Evolutionary conservation across 352 stramenopile species (phyloP).

Genomic region (Vaucheria bursata): DNA sequence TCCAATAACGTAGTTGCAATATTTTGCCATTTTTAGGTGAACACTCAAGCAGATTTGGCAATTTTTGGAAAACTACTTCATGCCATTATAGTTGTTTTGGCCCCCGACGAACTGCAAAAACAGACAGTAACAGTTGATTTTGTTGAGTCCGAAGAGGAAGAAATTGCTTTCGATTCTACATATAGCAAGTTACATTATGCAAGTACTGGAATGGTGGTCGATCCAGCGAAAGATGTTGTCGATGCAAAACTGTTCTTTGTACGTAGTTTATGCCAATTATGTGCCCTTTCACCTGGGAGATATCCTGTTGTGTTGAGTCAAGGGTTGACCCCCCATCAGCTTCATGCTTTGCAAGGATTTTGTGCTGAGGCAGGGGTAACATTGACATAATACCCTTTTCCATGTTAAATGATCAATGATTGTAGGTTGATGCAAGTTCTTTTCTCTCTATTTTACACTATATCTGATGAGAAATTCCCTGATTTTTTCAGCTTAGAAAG

Average conservation of each 20-base stretch:
- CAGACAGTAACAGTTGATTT: background rate
- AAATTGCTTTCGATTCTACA: constrained; percentile 36
- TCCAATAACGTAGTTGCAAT: too few relatives aligned
- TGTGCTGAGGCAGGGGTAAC: constrained; percentile 16
- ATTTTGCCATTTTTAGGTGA: background rate
- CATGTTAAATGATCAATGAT: too few relatives aligned
- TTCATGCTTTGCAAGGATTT: constrained; percentile 25
- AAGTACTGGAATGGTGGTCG: background rate
- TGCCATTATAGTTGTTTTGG: too few relatives aligned
- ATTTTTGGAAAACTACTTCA: too few relatives aligned
- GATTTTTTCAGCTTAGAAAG: too few relatives aligned
- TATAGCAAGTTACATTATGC: constrained; percentile 32
- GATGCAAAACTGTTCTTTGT: constrained; percentile 13
- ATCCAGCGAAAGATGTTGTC: background rate
- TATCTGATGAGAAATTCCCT: too few relatives aligned
- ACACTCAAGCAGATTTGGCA: background rate
- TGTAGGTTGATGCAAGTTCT: too few relatives aligned
- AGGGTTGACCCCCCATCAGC: constrained; percentile 16
- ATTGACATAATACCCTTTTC: constrained; percentile 2
- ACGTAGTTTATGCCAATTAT: constrained; percentile 5
- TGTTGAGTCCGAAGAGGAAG: constrained; percentile 18
- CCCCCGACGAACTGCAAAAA: too few relatives aligned
- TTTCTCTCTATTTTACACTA: too few relatives aligned
- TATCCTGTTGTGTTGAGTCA: constrained; percentile 9
- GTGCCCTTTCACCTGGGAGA: constrained; percentile 13